A percentile compares a stretch with the other conserved stretches of the same genome.
Conservation (phyloP, 306 rosid species). For the Crotalaria pallida region DNA sequence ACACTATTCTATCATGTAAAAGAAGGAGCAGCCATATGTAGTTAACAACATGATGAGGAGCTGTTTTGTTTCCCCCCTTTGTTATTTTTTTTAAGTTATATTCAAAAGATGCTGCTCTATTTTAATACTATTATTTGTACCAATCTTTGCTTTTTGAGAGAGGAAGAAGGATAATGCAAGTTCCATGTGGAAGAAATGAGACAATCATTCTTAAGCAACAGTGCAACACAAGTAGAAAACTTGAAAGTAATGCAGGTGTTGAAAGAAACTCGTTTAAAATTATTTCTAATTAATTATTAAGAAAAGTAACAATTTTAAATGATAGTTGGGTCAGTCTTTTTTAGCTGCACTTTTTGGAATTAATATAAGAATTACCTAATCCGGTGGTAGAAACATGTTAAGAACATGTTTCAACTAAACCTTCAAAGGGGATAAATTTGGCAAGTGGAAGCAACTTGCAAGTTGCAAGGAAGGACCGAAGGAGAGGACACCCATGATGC, state of each 20-base stretch:
- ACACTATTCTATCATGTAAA: not conserved
- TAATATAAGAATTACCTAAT: not conserved
- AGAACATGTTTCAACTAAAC: not conserved
- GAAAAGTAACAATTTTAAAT: constrained; percentile 22
- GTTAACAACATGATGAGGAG: not conserved
- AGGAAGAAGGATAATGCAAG: not conserved
- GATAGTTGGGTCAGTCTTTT: constrained; percentile 4
- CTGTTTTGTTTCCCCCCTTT: not conserved
- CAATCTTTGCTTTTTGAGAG: constrained; percentile 21
- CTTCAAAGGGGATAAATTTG: not conserved
- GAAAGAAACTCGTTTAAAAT: not conserved
- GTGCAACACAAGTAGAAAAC: constrained; percentile 3
- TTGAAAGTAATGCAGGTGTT: constrained; percentile 20
- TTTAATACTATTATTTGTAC: not conserved
- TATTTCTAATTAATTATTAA: not conserved
- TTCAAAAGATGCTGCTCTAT: not conserved
- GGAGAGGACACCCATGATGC: not conserved
- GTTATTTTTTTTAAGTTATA: not conserved
- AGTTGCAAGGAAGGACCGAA: not conserved
- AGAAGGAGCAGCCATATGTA: constrained; percentile 2
- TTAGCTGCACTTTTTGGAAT: constrained; percentile 1
- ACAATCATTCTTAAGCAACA: constrained; percentile 22
- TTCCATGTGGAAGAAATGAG: constrained; percentile 2
- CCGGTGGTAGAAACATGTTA: not conserved
- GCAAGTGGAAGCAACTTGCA: not conserved